Percentiles rank a stretch among this genome's conserved stretches.
Evolutionary conservation across 1,139 yeast genomes (phyloP).

Genomic region (Geotrichum europaeum): DNA sequence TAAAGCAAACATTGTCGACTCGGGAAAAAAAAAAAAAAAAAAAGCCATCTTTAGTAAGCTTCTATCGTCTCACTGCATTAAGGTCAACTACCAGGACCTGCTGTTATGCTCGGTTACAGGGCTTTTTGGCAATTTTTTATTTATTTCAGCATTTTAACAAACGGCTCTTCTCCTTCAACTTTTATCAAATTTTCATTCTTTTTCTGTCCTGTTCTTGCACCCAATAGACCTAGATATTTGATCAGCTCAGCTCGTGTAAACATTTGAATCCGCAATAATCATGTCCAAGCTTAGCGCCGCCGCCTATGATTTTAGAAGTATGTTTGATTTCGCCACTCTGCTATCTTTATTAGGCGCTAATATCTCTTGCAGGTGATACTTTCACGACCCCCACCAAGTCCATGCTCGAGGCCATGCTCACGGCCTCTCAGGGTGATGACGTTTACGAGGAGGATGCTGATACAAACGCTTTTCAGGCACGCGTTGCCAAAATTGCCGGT

Average conservation of each 20-base stretch:
- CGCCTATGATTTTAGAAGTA: conserved; percentile 28
- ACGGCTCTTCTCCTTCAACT: background rate
- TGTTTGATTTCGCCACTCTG: conserved; percentile 2
- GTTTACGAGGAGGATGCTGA: conserved; percentile 80
- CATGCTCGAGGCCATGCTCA: conserved; percentile 60
- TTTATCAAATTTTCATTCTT: background rate
- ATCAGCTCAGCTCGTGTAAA: background rate
- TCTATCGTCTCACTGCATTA: background rate
- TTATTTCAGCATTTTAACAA: background rate
- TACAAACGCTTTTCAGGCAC: conserved; percentile 58
- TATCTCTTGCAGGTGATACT: conserved; percentile 52
- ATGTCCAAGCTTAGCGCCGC: conserved; percentile 14
- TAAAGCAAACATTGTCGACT: too few relatives aligned
- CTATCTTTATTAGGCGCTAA: background rate
- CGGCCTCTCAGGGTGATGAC: conserved; percentile 74
- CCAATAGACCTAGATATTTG: background rate
- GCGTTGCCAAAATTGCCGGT: conserved; percentile 67
- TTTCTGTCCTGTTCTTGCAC: background rate
- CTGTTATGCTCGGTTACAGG: background rate
- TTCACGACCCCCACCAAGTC: conserved; percentile 83
- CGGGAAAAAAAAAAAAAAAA: too few relatives aligned
- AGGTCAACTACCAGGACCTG: background rate
- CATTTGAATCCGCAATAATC: background rate
- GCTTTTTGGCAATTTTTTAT: background rate
- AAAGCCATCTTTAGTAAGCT: too few relatives aligned